A percentile compares a stretch with the other conserved stretches of the same genome.
Evolutionary conservation across 768 basidiomycete genomes (phyloP).

Genomic region (Lepiota subincarnata): DNA sequence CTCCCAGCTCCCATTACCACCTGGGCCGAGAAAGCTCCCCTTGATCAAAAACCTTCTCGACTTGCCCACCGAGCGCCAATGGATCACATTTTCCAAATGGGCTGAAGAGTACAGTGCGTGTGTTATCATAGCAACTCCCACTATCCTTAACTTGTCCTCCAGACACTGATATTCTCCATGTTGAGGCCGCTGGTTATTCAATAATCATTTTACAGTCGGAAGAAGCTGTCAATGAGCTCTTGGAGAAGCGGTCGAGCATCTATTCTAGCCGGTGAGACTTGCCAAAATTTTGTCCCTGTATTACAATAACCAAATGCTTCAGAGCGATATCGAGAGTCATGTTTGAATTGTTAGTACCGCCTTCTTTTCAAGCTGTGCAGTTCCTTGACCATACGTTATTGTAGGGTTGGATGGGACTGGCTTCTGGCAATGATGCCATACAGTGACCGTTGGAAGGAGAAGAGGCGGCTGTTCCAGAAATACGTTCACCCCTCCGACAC

Average conservation of each 20-base stretch:
- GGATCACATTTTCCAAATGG: slow-evolving; percentile 40
- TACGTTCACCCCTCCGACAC: not conserved
- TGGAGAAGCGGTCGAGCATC: slow-evolving; percentile 40
- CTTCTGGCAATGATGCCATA: not conserved
- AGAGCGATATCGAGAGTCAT: slow-evolving; percentile 4
- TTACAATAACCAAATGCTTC: not conserved
- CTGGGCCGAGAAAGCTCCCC: slow-evolving; percentile 39
- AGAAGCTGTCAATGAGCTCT: slow-evolving; percentile 32
- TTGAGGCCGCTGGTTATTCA: slow-evolving; percentile 4
- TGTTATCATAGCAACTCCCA: not conserved
- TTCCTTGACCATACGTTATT: too few species aligned
- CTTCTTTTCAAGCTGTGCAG: not conserved
- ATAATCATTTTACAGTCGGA: slow-evolving; percentile 28
- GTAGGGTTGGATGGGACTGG: not conserved
- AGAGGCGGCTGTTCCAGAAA: not conserved
- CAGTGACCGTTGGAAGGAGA: not conserved
- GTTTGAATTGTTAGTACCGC: slow-evolving; percentile 3
- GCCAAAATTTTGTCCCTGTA: slow-evolving; percentile 16
- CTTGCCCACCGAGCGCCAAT: slow-evolving; percentile 35
- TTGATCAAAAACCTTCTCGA: slow-evolving; percentile 40
- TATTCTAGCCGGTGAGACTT: slow-evolving; percentile 37
- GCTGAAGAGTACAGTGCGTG: slow-evolving; percentile 32
- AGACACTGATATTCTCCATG: slow-evolving; percentile 5
- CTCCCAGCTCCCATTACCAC: slow-evolving; percentile 28
- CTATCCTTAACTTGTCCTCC: not conserved